These are phyloP conservation scores for Fusarium illudens DNA, from an alignment of 2,329 filamentous ascomycete species.

Conservation along the genomic window DNA sequence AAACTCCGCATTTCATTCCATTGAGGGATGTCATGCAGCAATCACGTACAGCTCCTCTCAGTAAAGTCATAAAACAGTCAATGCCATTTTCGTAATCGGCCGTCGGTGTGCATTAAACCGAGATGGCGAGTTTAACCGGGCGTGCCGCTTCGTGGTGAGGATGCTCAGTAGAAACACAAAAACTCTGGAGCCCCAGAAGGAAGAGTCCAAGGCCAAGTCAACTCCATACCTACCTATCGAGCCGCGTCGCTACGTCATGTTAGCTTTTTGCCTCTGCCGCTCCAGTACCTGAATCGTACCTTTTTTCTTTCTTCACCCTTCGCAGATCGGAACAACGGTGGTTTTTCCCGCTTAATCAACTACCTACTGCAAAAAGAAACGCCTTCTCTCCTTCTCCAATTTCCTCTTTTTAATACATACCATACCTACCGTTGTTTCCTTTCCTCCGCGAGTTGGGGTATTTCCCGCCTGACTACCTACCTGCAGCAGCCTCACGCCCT, in stretches of 20 bases:
- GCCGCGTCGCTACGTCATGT: constrained; percentile 29
- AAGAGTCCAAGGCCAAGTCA: constrained; percentile 4
- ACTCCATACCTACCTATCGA: constrained; percentile 30
- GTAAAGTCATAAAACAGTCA: constrained; percentile 4
- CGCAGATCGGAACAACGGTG: background rate
- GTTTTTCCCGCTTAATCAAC: background rate
- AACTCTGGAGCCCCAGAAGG: constrained; percentile 29
- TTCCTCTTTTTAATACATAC: constrained; percentile 13
- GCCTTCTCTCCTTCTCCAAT: background rate
- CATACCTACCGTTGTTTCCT: background rate
- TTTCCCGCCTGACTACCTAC: constrained; percentile 1
- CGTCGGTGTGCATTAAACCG: constrained; percentile 40
- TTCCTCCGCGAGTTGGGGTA: background rate
- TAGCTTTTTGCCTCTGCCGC: constrained; percentile 21
- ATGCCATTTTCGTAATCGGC: constrained; percentile 20
- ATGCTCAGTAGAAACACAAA: constrained; percentile 33
- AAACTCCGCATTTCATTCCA: constrained; percentile 24
- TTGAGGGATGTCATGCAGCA: constrained; percentile 6
- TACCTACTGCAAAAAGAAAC: background rate
- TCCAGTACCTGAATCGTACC: constrained; percentile 15
- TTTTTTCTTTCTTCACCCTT: background rate
- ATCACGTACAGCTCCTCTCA: background rate
- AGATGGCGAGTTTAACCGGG: constrained; percentile 18
- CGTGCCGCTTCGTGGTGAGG: constrained; percentile 15
- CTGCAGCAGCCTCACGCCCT: constrained; percentile 1